These are phyloP conservation scores for Thermochaetoides dissita DNA, from an alignment of 2,329 filamentous ascomycete genomes.

Conservation along the genomic window DNA sequence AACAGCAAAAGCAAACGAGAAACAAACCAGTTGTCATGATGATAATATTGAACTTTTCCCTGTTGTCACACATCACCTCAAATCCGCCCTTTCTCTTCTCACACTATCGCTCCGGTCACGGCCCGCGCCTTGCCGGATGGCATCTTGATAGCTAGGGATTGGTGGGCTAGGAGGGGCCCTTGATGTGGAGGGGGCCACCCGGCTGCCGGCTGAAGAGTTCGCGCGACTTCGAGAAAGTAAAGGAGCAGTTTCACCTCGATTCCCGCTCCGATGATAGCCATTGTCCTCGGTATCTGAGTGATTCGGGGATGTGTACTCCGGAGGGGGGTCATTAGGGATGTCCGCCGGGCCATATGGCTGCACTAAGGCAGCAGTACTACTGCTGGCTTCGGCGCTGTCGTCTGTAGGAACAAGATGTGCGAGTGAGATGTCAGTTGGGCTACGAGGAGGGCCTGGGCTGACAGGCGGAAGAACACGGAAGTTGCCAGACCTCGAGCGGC, in stretches of 20 bases:
- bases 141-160: slow-evolving; percentile 73
- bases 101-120: slow-evolving; percentile 31
- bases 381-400: slow-evolving; percentile 58
- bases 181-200: slow-evolving; percentile 9
- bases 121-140: slow-evolving; percentile 42
- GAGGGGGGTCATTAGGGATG: slow-evolving; percentile 50
- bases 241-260: slow-evolving; percentile 40
- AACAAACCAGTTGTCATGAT: no score
- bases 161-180: slow-evolving; percentile 38
- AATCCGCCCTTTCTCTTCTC: slow-evolving; percentile 7
- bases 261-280: slow-evolving; percentile 42
- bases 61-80: slow-evolving; percentile 4
- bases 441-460: slow-evolving; percentile 77
- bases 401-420: slow-evolving; percentile 66
- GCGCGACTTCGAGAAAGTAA: slow-evolving; percentile 38
- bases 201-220: slow-evolving; percentile 28
- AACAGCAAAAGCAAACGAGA: no score
- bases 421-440: slow-evolving; percentile 90
- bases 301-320: slow-evolving; percentile 55
- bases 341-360: slow-evolving; percentile 32
- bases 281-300: slow-evolving; percentile 38
- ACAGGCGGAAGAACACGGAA: slow-evolving; percentile 62
- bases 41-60: no score
- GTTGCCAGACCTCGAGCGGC: slow-evolving; percentile 62
- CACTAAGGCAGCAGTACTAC: slow-evolving; percentile 30